phyloP scores from a whole-genome alignment of 371 early-diverging fungal species.

The Mycotypha africana region DNA sequence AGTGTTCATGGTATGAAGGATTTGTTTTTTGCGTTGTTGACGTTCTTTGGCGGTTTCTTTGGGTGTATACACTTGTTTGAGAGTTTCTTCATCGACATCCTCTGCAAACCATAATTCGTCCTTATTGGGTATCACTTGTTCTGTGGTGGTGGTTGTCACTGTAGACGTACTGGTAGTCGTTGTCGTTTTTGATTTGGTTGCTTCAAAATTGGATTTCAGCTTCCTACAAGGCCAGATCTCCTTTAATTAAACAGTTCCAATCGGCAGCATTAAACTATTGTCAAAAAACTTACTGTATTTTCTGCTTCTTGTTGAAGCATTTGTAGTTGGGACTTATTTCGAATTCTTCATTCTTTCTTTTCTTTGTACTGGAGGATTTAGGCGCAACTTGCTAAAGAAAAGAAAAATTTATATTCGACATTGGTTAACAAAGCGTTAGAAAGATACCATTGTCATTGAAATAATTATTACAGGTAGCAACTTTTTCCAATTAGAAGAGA shows the following conservation, averaged over 20 bases:
- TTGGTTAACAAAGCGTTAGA: neutral
- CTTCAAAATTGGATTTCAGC: constrained; percentile 4
- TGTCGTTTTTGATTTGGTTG: too few relatives aligned
- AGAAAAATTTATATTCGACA: too few relatives aligned
- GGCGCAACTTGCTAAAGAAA: too few relatives aligned
- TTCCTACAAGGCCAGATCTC: too few relatives aligned
- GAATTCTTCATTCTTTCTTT: constrained; percentile 16
- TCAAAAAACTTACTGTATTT: constrained; percentile 15
- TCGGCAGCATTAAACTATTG: too few relatives aligned
- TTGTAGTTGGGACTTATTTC: constrained; percentile 21
- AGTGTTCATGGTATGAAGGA: constrained; percentile 32
- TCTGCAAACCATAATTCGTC: constrained; percentile 58
- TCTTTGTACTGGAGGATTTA: too few relatives aligned
- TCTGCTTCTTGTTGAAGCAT: constrained; percentile 17
- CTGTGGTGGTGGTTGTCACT: neutral
- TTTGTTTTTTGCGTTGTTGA: constrained; percentile 5
- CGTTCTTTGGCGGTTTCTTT: constrained; percentile 19
- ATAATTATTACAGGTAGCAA: constrained; percentile 20
- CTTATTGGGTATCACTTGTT: constrained; percentile 26
- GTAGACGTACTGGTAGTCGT: neutral
- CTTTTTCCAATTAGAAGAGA: constrained; percentile 57
- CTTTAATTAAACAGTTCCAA: too few relatives aligned
- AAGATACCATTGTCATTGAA: neutral
- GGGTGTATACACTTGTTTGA: constrained; percentile 43
- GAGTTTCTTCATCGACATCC: constrained; percentile 49